These are phyloP conservation scores for Herpetospermum pedunculosum DNA, from an alignment of 306 rosid species.

Conservation along the genomic window DNA sequence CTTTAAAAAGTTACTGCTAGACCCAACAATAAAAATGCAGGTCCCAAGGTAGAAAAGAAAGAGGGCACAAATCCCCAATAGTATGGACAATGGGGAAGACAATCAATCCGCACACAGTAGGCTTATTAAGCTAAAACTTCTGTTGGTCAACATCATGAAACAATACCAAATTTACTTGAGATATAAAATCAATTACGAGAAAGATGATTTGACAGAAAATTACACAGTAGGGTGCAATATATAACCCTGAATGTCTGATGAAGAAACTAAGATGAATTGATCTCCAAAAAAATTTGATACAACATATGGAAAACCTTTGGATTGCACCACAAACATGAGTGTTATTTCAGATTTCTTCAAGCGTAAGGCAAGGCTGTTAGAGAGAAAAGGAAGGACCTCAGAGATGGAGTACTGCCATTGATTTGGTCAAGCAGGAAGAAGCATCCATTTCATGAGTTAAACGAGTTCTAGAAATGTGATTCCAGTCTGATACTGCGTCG, in stretches of 20 bases:
- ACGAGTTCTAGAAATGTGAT: conserved; percentile 71
- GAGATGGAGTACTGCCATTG: conserved; percentile 75
- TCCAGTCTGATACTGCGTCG: conserved; percentile 42
- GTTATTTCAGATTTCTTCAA: conserved; percentile 12
- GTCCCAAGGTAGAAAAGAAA: not conserved
- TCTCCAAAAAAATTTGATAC: not conserved
- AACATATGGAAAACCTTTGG: not conserved
- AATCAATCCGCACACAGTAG: not conserved
- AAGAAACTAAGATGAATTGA: conserved; percentile 8
- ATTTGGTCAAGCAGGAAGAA: conserved; percentile 80
- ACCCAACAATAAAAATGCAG: not conserved
- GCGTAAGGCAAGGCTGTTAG: not conserved
- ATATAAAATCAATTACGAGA: conserved; percentile 3
- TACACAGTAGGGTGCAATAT: not conserved
- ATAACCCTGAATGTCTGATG: not conserved
- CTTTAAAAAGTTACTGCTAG: not conserved
- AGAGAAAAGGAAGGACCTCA: conserved; percentile 20
- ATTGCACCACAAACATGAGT: conserved; percentile 8
- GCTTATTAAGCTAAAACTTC: not conserved
- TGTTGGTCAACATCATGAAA: not conserved
- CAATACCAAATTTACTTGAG: not conserved
- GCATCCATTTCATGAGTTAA: conserved; percentile 85
- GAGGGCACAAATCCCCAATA: not conserved
- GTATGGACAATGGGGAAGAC: not conserved
- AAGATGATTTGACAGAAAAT: not conserved